Conservation (phyloP, 768 basidiomycete species). For the Flagelloscypha sp. region DNA sequence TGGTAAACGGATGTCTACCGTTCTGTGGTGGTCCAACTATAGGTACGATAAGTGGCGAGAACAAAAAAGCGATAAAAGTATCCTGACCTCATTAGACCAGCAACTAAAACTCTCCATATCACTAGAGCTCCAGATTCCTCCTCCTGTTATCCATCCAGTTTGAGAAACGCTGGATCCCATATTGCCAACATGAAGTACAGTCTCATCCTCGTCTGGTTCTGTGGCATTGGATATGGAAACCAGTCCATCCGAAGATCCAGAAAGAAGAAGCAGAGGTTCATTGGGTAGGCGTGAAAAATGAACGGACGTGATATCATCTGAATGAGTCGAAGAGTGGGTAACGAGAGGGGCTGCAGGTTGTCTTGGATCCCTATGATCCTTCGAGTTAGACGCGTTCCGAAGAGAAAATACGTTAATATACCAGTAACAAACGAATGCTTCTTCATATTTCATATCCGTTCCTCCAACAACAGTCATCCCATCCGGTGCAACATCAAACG, state of each 20-base stretch:
- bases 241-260: slow-evolving; percentile 79
- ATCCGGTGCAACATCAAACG: slow-evolving; percentile 62
- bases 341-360: slow-evolving; percentile 61
- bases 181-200: slow-evolving; percentile 72
- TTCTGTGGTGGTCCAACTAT: slow-evolving; percentile 53
- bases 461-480: slow-evolving; percentile 75
- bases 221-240: slow-evolving; percentile 61
- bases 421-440: slow-evolving; percentile 84
- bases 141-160: slow-evolving; percentile 53
- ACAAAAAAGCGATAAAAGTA: not conserved
- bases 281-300: slow-evolving; percentile 47
- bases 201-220: slow-evolving; percentile 86
- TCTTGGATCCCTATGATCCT: slow-evolving; percentile 67
- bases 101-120: slow-evolving; percentile 93
- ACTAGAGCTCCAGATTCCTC: slow-evolving; percentile 71
- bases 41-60: not conserved
- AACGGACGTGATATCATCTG: slow-evolving; percentile 83
- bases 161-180: slow-evolving; percentile 79
- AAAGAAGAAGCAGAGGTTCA: slow-evolving; percentile 49
- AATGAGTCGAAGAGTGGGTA: slow-evolving; percentile 80
- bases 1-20: slow-evolving; percentile 56
- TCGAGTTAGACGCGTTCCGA: not conserved
- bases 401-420: slow-evolving; percentile 19
- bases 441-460: slow-evolving; percentile 72
- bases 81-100: slow-evolving; percentile 65